Conservation (phyloP, 192 early-diverging fungal genomes). For the Coemansia sp. region DNA sequence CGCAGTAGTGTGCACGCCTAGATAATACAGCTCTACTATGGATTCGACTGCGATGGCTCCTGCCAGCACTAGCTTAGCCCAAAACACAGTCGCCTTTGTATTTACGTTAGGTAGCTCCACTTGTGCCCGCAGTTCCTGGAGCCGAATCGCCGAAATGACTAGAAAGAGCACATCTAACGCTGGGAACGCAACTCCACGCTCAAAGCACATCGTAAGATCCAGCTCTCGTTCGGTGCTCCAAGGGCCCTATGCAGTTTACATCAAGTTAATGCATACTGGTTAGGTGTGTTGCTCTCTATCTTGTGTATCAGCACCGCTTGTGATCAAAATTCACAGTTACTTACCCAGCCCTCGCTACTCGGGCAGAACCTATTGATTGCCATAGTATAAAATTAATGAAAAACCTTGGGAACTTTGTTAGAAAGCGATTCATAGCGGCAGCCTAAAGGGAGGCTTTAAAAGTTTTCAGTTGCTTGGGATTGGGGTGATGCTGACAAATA, state of each 20-base stretch:
- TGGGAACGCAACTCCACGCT: constrained; percentile 20
- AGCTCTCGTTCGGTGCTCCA: constrained; percentile 27
- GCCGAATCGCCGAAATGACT: constrained; percentile 3
- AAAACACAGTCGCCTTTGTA: background rate
- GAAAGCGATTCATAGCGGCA: background rate
- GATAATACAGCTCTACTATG: constrained; percentile 5
- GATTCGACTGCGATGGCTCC: constrained; percentile 5
- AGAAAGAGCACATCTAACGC: constrained; percentile 22
- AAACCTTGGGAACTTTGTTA: background rate
- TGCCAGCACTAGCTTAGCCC: constrained; percentile 6
- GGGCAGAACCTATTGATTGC: background rate
- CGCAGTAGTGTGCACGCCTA: background rate
- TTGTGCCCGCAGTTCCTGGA: constrained; percentile 1
- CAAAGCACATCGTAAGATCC: constrained; percentile 40
- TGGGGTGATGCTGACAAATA: too few species aligned
- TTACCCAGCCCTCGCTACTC: background rate
- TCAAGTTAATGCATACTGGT: background rate
- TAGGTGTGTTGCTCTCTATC: background rate
- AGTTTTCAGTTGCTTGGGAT: too few species aligned
- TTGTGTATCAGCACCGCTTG: background rate
- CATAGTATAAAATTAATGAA: background rate
- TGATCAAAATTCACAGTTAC: background rate
- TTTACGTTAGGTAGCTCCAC: background rate
- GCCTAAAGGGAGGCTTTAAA: too few species aligned
- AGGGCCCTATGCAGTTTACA: constrained; percentile 22